Percentiles rank a stretch among this genome's conserved stretches.
phyloP scores from a whole-genome alignment of 1,284 basidiomycete genomes.

The Ustilago curta region DNA sequence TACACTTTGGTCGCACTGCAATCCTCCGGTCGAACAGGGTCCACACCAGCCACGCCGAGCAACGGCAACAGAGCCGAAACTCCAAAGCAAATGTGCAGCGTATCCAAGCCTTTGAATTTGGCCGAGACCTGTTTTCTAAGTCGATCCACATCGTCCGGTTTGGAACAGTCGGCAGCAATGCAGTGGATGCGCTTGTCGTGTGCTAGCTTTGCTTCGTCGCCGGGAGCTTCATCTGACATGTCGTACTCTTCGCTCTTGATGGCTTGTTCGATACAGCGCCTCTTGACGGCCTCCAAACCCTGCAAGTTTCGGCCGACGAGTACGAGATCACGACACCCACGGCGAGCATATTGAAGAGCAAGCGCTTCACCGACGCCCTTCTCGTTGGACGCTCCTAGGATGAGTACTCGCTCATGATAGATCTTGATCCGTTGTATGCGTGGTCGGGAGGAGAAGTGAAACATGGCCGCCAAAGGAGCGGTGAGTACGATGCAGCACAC shows the following conservation, averaged over 20 bases:
- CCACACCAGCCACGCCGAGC: slow-evolving; percentile 78
- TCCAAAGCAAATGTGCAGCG: slow-evolving; percentile 84
- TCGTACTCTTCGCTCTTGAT: slow-evolving; percentile 54
- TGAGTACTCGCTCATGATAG: slow-evolving; percentile 77
- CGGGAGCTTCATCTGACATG: slow-evolving; percentile 53
- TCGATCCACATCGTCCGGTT: slow-evolving; percentile 77
- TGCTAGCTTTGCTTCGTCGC: slow-evolving; percentile 56
- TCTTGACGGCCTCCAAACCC: slow-evolving; percentile 75
- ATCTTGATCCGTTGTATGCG: slow-evolving; percentile 65
- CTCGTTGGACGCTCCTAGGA: slow-evolving; percentile 78
- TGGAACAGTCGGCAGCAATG: slow-evolving; percentile 77
- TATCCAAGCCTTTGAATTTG: slow-evolving; percentile 83
- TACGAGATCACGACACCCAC: slow-evolving; percentile 80
- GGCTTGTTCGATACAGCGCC: slow-evolving; percentile 73
- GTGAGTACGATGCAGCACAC: slow-evolving; percentile 36
- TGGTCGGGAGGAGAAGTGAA: slow-evolving; percentile 31
- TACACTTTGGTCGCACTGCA: slow-evolving; percentile 73
- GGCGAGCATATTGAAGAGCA: slow-evolving; percentile 78
- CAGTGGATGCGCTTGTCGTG: slow-evolving; percentile 45
- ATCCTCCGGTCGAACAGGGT: slow-evolving; percentile 69
- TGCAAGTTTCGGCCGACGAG: slow-evolving; percentile 79
- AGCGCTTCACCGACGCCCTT: slow-evolving; percentile 84
- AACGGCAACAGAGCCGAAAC: slow-evolving; percentile 85
- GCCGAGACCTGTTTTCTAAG: slow-evolving; percentile 74
- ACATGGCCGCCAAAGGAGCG: slow-evolving; percentile 25